Base-by-base conservation (phyloP, 257 asterid species). In the Jasminum sambac region DNA sequence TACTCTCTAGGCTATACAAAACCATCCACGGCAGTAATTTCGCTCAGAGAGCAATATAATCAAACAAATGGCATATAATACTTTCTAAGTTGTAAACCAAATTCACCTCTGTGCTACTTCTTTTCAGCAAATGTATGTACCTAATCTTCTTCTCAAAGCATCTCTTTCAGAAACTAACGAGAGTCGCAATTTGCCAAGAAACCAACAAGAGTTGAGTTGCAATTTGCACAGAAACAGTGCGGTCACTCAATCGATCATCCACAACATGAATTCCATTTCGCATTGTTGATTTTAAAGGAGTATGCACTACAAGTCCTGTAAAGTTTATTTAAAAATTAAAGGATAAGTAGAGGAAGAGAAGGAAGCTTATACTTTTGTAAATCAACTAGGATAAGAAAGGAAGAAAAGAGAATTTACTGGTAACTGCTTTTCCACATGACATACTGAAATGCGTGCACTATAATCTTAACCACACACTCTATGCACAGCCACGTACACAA, bases 71-170 rank as follows among this genome's bases (percentile, higher is more conserved):
- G 40, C 37, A 41, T 21, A 14, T 16, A 24, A 40, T 6, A 64
- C 36, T 30, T 46, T 69, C 60, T 37, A 21, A 57, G 34, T 39
- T 59, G 63, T 43, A 66, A 55, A 43, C 39, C n/a, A 8, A 58
- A 55, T 14, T 67, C 71, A 84, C 89, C 84, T 84, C 73, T 74
- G 84, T 38, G 84, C 87, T 72, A 84, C 85, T 75, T 84, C 89
- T 75, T 82, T 84, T 59, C 89, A 67, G 79, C 80, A 72, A 64
- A n/a, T n/a, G n/a, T n/a, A 77, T 60, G 78, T 84, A 82, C 60
- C 84, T 72, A 70, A 79, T 82, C 79, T 73, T 84, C 76, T 77
- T 84, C 16, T 77, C 89, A 73, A 84, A 85, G 76, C 85, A 80
- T 71, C 89, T 73, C 74, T 76, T 85, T 71, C 87, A 76, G 72